Evolutionary conservation across 106 monocot genomes (phyloP).

Genomic region (Platanthera zijinensis): DNA sequence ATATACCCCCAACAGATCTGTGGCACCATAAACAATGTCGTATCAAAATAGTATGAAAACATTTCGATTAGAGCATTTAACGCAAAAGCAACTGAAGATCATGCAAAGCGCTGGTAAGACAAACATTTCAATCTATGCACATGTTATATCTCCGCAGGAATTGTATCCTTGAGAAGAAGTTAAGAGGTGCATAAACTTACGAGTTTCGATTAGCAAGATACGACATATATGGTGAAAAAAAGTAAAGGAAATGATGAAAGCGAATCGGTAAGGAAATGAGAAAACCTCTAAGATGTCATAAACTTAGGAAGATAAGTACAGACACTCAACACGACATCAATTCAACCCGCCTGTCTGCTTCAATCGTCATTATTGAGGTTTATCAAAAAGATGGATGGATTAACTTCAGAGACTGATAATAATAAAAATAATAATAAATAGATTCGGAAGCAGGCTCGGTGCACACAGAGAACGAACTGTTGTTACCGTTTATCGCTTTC

Average conservation of each 20-base stretch:
- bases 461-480: too few relatives aligned
- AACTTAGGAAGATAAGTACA: background rate
- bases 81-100: too few relatives aligned
- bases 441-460: too few relatives aligned
- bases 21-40: background rate
- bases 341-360: conserved; percentile 17
- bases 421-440: too few relatives aligned
- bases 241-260: background rate
- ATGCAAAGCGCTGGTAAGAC: too few relatives aligned
- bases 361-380: conserved; percentile 4
- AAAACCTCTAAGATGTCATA: conserved; percentile 4
- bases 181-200: background rate
- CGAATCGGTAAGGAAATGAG: background rate
- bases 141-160: conserved; percentile 14
- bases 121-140: too few relatives aligned
- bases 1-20: background rate
- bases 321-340: conserved; percentile 18
- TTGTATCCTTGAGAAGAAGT: background rate
- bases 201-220: background rate
- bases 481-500: too few relatives aligned
- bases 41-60: background rate
- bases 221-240: background rate
- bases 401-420: too few relatives aligned
- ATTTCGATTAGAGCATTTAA: too few relatives aligned
- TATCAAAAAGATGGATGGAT: background rate